Evolutionary conservation across 768 basidiomycete species (phyloP).

Genomic region (Cubamyces lactineus): DNA sequence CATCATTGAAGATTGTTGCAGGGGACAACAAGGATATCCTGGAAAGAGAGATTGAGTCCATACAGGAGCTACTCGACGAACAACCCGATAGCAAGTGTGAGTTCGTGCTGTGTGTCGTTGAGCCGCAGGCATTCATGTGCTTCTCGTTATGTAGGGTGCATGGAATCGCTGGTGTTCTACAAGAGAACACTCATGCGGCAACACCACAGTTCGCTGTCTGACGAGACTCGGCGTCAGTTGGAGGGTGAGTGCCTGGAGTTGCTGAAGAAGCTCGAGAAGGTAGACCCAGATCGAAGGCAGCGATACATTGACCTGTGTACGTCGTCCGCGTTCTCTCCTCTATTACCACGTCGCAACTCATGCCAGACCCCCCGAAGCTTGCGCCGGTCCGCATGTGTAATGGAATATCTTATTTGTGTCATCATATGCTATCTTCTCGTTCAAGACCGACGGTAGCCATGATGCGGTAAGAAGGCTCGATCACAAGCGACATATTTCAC

Average conservation of each 20-base stretch:
- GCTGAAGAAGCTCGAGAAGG: slow-evolving; percentile 53
- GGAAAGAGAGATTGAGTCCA: slow-evolving; percentile 73
- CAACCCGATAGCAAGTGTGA: slow-evolving; percentile 94
- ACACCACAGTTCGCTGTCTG: slow-evolving; percentile 41
- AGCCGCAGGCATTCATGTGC: not conserved
- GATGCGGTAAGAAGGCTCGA: too few relatives aligned
- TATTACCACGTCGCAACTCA: not conserved
- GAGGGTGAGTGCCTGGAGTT: slow-evolving; percentile 52
- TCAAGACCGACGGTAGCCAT: not conserved
- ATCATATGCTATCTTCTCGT: not conserved
- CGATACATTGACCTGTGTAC: slow-evolving; percentile 73
- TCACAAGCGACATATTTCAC: not conserved
- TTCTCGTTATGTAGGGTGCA: slow-evolving; percentile 70
- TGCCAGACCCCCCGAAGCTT: too few relatives aligned
- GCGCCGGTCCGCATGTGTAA: too few relatives aligned
- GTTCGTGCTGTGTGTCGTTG: slow-evolving; percentile 27
- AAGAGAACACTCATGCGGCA: slow-evolving; percentile 66
- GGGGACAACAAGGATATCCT: slow-evolving; percentile 64
- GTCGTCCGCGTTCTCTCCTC: slow-evolving; percentile 24
- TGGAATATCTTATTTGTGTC: too few relatives aligned
- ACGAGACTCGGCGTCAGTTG: slow-evolving; percentile 35
- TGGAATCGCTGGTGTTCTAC: slow-evolving; percentile 90
- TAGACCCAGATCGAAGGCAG: slow-evolving; percentile 67
- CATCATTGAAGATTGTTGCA: slow-evolving; percentile 29
- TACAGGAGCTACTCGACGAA: slow-evolving; percentile 82